These are phyloP conservation scores for Lactarius sanguifluus DNA, from an alignment of 768 basidiomycete genomes.

Conservation along the genomic window DNA sequence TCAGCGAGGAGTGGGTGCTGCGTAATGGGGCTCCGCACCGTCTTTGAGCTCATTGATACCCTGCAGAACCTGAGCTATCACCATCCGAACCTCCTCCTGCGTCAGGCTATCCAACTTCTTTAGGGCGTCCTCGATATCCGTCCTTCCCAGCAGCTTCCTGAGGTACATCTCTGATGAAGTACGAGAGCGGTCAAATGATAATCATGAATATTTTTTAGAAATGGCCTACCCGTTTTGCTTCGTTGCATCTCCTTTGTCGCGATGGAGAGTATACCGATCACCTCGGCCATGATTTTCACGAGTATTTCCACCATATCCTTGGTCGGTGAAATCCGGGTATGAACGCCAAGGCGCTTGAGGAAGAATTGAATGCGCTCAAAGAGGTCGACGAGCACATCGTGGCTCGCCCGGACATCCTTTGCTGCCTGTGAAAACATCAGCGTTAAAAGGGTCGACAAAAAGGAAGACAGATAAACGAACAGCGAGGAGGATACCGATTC, in stretches of 20 bases:
- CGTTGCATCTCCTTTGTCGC: not conserved
- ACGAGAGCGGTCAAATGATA: not conserved
- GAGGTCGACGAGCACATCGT: not conserved
- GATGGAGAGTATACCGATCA: not conserved
- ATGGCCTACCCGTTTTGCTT: not conserved
- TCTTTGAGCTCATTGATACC: not conserved
- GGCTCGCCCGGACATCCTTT: not conserved
- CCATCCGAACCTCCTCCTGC: not conserved
- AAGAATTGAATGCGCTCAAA: not conserved
- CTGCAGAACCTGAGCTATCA: not conserved
- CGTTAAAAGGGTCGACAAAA: not conserved
- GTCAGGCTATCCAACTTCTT: not conserved
- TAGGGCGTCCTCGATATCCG: not conserved
- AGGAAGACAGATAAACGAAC: not conserved
- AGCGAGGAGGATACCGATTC: not conserved
- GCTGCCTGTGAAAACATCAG: not conserved
- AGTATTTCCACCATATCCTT: not conserved
- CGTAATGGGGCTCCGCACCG: not conserved
- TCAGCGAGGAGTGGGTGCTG: not conserved
- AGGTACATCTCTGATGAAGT: not conserved
- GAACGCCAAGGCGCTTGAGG: not conserved
- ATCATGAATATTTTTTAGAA: not conserved
- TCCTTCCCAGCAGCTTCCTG: not conserved
- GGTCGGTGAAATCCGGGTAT: not conserved
- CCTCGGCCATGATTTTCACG: not conserved